Percentiles rank a stretch among this genome's conserved stretches.
These are phyloP conservation scores for Rhynchosporium graminicola DNA, from an alignment of 2,329 filamentous ascomycete genomes.

Conservation along the genomic window DNA sequence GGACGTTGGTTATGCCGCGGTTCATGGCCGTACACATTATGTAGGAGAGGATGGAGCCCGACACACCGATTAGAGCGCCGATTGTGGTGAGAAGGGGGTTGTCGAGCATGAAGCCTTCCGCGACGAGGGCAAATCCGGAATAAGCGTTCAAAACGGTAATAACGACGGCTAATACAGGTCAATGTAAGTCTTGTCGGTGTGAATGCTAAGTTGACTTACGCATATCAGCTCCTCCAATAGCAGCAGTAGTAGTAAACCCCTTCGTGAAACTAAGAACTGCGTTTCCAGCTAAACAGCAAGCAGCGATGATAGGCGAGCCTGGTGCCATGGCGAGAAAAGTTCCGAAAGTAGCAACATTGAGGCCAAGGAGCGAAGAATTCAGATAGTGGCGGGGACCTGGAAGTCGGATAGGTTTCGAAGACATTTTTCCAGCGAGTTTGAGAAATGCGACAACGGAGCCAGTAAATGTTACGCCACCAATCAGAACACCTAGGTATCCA, in stretches of 20 bases:
- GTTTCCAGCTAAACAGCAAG: conserved; percentile 74
- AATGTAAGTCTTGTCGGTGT: conserved; percentile 24
- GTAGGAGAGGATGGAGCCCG: conserved; percentile 85
- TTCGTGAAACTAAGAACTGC: conserved; percentile 79
- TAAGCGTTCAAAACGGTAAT: conserved; percentile 91
- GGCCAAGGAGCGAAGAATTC: conserved; percentile 72
- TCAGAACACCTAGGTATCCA: conserved; percentile 82
- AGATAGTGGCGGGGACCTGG: conserved; percentile 72
- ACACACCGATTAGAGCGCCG: conserved; percentile 84
- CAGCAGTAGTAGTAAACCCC: conserved; percentile 83
- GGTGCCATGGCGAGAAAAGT: conserved; percentile 81
- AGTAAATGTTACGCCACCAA: conserved; percentile 87
- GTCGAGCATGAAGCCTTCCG: conserved; percentile 89
- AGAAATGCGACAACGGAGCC: conserved; percentile 87
- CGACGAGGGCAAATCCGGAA: conserved; percentile 85
- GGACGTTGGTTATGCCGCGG: conserved; percentile 80
- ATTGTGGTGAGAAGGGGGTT: conserved; percentile 84
- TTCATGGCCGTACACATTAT: conserved; percentile 93
- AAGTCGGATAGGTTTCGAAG: conserved; percentile 71
- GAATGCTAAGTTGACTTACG: conserved; percentile 46
- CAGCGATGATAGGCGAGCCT: conserved; percentile 75
- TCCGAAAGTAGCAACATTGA: conserved; percentile 81
- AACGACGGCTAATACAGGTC: conserved; percentile 60
- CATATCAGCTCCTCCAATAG: conserved; percentile 94
- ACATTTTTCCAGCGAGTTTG: conserved; percentile 82